Evolutionary conservation across 306 rosid genomes (phyloP), one percentile per base, ranked within the genome.

Genomic region (Comarum palustre): DNA sequence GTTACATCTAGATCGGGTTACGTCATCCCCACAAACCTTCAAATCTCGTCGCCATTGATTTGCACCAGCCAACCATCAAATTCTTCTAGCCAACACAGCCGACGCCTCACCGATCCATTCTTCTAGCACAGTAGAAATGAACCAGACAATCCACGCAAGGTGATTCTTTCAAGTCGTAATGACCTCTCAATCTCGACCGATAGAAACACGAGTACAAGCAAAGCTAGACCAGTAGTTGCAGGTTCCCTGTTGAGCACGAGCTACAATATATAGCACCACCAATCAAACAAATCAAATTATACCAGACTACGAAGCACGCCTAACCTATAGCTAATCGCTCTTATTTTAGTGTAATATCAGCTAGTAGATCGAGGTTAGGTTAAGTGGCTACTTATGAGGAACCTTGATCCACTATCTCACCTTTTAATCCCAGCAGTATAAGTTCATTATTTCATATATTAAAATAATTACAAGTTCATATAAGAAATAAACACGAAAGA

Each of bases 121-220:
- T n/a, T n/a, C n/a, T n/a, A n/a, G n/a, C 84, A 55, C 93, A 90
- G 46, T 87, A 86, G 78, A 79, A 87, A 78, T 90, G 96, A 68
- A 86, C 93, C 29, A 90, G 76, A 75, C 83, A 90, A 69, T 90
- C 93, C 82, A 83, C 87, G 70, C 88, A 90, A 1, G 96, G 96
- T 34, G 82, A 70, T 73, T 87, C 96, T 69, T 86, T 87, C 80
- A 90, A 86, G 20, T 84, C 75, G 46, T 81, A 81, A 63, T 90
- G 88, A 29, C 82, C 93, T 77, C 91, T 88, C 80, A 90, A 6
- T 70, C 57, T 84, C 0, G 96, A 87, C 12, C 93, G 73, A 55
- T 84, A 83, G 66, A 10, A 76, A 73, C 96, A 90, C 0, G 91
- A 90, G 65, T 78, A 88, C 78, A 88, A 72, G 73, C 96, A 84